A percentile compares a stretch with the other conserved stretches of the same genome.
These are phyloP conservation scores for Mortierella sp. DNA, from an alignment of 371 early-diverging fungal genomes.

Conservation along the genomic window DNA sequence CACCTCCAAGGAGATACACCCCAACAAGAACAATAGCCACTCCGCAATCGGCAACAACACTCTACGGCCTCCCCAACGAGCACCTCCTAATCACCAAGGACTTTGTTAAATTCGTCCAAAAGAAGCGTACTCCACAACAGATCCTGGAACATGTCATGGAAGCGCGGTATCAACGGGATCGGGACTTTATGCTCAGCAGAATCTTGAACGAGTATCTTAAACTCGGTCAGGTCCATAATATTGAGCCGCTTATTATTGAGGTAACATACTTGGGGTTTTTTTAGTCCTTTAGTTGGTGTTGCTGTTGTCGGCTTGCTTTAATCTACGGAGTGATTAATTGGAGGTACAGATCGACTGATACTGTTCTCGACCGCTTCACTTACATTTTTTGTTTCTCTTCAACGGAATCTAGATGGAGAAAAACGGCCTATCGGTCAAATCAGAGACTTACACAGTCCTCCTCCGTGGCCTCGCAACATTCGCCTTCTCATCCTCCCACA, in stretches of 20 bases:
- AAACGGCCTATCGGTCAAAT: background rate
- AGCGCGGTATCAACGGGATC: slow-evolving; percentile 3
- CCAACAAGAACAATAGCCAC: background rate
- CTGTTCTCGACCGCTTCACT: too few relatives aligned
- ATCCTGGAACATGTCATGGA: slow-evolving; percentile 8
- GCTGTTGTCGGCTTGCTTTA: too few relatives aligned
- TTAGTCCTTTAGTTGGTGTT: background rate
- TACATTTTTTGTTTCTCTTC: too few relatives aligned
- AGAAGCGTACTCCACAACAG: background rate
- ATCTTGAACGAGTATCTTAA: slow-evolving; percentile 6
- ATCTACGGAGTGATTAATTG: background rate
- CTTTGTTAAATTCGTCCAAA: background rate
- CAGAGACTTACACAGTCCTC: background rate
- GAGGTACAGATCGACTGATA: background rate
- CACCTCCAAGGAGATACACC: background rate
- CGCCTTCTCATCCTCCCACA: slow-evolving; percentile 1
- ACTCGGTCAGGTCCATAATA: background rate
- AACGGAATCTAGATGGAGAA: slow-evolving; percentile 14
- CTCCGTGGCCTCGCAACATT: slow-evolving; percentile 6
- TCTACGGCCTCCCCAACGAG: background rate
- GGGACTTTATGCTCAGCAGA: background rate
- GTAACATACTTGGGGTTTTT: background rate
- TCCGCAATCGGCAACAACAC: background rate
- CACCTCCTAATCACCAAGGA: background rate
- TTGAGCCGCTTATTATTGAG: slow-evolving; percentile 6